Evolutionary conservation across 2,329 filamentous ascomycete species (phyloP).

Genomic region (Dactylellina haptotyla): DNA sequence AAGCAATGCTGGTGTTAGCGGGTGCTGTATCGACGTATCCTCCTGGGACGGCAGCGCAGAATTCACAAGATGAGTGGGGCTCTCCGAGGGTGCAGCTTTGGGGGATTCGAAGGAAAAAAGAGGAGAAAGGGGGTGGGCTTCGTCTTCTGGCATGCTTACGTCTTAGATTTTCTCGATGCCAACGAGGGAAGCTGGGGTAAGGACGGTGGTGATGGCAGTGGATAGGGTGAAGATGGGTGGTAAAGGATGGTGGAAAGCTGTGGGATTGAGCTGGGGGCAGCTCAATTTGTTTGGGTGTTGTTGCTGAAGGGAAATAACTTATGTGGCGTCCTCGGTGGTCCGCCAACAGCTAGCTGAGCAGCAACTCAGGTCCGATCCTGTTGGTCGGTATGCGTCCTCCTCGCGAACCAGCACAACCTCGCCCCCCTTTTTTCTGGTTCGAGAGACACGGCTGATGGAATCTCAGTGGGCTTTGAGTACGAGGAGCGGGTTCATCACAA

Average conservation of each 20-base stretch:
- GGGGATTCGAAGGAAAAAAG: too few species aligned
- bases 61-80: too few species aligned
- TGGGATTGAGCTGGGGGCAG: background rate
- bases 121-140: too few species aligned
- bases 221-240: background rate
- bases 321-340: constrained; percentile 39
- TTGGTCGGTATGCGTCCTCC: background rate
- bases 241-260: background rate
- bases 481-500: too few species aligned
- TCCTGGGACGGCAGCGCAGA: too few species aligned
- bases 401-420: background rate
- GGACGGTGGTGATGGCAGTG: background rate
- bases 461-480: too few species aligned
- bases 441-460: too few species aligned
- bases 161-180: background rate
- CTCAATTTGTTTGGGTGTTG: constrained; percentile 12
- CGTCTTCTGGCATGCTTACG: too few species aligned
- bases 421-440: background rate
- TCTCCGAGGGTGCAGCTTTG: too few species aligned
- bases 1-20: background rate
- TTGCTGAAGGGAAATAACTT: constrained; percentile 36
- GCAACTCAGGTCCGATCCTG: background rate
- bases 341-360: background rate
- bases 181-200: background rate
- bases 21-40: background rate